These are phyloP conservation scores for Graphilbum sp. DNA, from an alignment of 2,329 filamentous ascomycete genomes.

Conservation along the genomic window DNA sequence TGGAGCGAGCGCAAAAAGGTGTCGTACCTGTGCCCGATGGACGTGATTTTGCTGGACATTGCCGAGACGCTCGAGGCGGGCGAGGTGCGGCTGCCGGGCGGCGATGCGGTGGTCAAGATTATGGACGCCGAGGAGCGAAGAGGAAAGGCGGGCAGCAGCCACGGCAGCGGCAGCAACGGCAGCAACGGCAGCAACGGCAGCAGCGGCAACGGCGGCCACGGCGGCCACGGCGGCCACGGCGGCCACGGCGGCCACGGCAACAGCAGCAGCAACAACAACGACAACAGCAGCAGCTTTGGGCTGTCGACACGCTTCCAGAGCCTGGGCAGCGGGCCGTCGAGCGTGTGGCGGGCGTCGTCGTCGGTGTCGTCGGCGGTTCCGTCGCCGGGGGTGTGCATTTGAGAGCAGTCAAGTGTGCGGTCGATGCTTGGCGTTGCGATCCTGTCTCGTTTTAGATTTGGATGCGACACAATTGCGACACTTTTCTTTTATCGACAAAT, in stretches of 20 bases:
- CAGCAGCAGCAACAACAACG: background rate
- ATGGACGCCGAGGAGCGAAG: conserved; percentile 6
- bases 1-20: conserved; percentile 68
- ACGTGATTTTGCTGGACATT: conserved; percentile 74
- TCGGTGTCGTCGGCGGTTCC: too few species aligned
- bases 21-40: conserved; percentile 92
- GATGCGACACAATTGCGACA: too few species aligned
- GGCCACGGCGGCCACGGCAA: too few species aligned
- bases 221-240: background rate
- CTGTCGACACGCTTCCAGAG: background rate
- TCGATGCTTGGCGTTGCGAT: too few species aligned
- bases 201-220: background rate
- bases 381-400: too few species aligned
- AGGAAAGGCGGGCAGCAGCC: background rate
- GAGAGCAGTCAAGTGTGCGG: too few species aligned
- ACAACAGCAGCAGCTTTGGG: background rate
- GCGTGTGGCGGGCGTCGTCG: too few species aligned
- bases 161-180: background rate
- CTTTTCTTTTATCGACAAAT: too few species aligned
- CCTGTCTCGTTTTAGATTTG: too few species aligned
- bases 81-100: conserved; percentile 55
- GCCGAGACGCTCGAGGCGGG: conserved; percentile 56
- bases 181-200: background rate
- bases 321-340: background rate
- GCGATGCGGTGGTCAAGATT: conserved; percentile 23